phyloP scores from a whole-genome alignment of 441 rosid species.

The Syzygium malaccense region DNA sequence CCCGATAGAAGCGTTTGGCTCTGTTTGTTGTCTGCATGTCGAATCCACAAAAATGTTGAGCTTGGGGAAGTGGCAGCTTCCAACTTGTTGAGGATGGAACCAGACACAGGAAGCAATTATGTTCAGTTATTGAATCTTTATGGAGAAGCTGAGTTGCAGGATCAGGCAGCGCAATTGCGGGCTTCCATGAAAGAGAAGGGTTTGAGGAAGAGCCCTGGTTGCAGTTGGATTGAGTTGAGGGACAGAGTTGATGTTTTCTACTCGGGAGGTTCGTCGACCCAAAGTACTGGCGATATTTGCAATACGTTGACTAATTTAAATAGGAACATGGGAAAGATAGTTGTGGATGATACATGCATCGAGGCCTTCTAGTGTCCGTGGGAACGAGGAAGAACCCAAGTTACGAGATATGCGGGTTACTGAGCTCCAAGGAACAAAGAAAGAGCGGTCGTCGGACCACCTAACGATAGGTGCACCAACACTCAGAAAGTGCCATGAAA shows the following conservation, averaged over 20 bases:
- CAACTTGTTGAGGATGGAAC: constrained; percentile 43
- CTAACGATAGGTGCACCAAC: not conserved
- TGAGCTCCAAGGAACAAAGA: not conserved
- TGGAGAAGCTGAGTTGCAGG: constrained; percentile 56
- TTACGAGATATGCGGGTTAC: not conserved
- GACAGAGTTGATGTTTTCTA: constrained; percentile 38
- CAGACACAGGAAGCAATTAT: constrained; percentile 48
- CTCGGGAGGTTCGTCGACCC: constrained; percentile 50
- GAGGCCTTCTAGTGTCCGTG: constrained; percentile 1
- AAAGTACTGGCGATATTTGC: constrained; percentile 28
- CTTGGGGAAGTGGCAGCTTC: constrained; percentile 59
- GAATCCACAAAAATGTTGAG: constrained; percentile 41
- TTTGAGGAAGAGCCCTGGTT: constrained; percentile 66
- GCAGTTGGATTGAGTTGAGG: constrained; percentile 67
- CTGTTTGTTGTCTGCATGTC: constrained; percentile 54
- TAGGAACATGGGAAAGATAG: constrained; percentile 28
- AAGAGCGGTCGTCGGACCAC: not conserved
- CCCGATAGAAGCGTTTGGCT: constrained; percentile 66
- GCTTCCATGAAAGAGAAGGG: constrained; percentile 54
- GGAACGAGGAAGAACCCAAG: not conserved
- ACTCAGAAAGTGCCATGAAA: not conserved
- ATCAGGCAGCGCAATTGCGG: constrained; percentile 40
- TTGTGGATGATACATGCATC: not conserved
- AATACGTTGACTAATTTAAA: constrained; percentile 27
- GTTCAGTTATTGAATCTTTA: constrained; percentile 58